phyloP scores from a whole-genome alignment of 129 eudicot species.

The Gnaphalium uliginosum region DNA sequence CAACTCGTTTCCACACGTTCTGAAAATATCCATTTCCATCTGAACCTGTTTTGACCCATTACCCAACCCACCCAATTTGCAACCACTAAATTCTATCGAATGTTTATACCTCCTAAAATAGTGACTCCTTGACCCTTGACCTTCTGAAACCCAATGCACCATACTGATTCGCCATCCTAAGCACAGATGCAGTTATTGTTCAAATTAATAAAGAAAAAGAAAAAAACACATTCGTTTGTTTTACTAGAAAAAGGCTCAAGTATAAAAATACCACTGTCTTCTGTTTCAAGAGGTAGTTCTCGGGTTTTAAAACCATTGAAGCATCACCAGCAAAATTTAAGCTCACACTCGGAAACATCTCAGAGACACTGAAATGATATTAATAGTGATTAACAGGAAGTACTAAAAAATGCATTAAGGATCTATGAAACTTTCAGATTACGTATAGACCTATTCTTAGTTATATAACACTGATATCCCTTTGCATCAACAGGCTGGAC shows the following conservation, averaged over 20 bases:
- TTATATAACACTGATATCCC: conserved; percentile 71
- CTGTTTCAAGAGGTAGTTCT: conserved; percentile 83
- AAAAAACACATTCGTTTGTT: not conserved
- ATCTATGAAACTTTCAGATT: conserved; percentile 7
- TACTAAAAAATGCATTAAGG: conserved; percentile 22
- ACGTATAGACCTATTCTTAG: conserved; percentile 58
- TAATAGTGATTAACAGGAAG: not conserved
- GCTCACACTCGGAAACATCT: conserved; percentile 68
- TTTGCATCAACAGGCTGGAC: conserved; percentile 63
- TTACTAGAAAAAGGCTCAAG: not conserved
- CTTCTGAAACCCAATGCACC: conserved; percentile 91
- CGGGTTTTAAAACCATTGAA: conserved; percentile 68
- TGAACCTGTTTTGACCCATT: not conserved
- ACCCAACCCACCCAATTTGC: not conserved
- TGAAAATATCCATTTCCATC: no score
- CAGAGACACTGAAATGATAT: conserved; percentile 54
- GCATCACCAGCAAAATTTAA: conserved; percentile 91
- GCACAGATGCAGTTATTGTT: conserved; percentile 18
- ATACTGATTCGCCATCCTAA: conserved; percentile 77
- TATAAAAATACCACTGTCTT: conserved; percentile 56
- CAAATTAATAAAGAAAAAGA: conserved; percentile 7
- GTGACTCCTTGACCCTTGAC: conserved; percentile 67
- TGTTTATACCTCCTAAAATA: conserved; percentile 80
- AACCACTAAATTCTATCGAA: not conserved
- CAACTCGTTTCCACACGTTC: no score